Percentiles rank a stretch among this genome's conserved stretches.
Evolutionary conservation across 805 yeast species (phyloP).

Genomic region (Metschnikowia vanudenii): DNA sequence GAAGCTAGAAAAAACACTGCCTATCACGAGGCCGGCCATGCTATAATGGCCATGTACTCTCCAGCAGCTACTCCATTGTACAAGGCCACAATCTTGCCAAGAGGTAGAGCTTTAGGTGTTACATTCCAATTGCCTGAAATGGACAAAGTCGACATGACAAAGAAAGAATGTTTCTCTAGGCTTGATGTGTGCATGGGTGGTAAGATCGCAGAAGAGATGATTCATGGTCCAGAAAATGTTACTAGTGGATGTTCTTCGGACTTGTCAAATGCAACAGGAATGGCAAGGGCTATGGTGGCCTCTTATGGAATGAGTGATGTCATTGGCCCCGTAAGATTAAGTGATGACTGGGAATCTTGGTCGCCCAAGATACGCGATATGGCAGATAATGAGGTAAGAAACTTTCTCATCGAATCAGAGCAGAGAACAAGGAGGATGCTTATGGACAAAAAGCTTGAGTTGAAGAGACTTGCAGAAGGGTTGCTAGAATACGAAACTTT

Average conservation of each 20-base stretch:
- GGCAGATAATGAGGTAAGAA: constrained; percentile 91
- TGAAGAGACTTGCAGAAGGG: constrained; percentile 88
- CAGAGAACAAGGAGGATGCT: constrained; percentile 72
- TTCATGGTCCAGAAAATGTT: constrained; percentile 87
- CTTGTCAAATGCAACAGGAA: constrained; percentile 81
- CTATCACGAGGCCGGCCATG: constrained; percentile 99
- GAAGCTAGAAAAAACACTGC: constrained; percentile 93
- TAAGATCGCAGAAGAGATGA: constrained; percentile 91
- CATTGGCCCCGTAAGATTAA: constrained; percentile 87
- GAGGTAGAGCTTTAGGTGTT: constrained; percentile 95
- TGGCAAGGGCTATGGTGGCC: constrained; percentile 96
- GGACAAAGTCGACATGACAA: constrained; percentile 95
- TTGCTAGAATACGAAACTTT: constrained; percentile 93
- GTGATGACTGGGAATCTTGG: constrained; percentile 95
- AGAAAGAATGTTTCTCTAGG: constrained; percentile 83
- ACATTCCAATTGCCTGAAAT: constrained; percentile 97
- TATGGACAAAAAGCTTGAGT: constrained; percentile 59
- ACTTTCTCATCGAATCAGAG: constrained; percentile 71
- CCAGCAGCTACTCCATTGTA: constrained; percentile 93
- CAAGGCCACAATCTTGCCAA: constrained; percentile 94
- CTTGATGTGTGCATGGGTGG: constrained; percentile 99
- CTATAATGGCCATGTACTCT: constrained; percentile 94
- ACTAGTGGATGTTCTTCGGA: constrained; percentile 96
- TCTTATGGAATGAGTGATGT: constrained; percentile 93
- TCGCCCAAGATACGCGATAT: constrained; percentile 80